phyloP scores from a whole-genome alignment of 148 eudicot genomes.

The Rhododendron williamsianum region DNA sequence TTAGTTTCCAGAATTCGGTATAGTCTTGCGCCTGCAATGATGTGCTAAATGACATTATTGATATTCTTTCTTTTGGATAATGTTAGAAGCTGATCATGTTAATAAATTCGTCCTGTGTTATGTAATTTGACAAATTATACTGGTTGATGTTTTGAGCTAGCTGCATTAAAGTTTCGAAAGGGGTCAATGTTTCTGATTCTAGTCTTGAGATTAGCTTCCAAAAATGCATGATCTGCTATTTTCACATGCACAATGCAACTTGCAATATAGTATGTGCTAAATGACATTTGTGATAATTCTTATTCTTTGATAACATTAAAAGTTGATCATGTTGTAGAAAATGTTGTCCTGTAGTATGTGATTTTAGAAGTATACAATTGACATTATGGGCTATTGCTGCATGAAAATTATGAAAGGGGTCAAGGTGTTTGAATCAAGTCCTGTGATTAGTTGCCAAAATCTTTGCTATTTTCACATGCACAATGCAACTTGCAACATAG shows the following conservation, averaged over 20 bases:
- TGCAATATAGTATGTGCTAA: background rate
- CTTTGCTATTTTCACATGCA: background rate
- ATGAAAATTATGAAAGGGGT: background rate
- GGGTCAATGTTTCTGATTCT: background rate
- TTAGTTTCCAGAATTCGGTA: constrained; percentile 17
- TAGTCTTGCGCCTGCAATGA: background rate
- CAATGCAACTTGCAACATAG: background rate
- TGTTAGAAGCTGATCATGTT: background rate
- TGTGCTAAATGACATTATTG: background rate
- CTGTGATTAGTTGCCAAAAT: background rate
- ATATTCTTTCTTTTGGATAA: background rate
- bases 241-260: background rate
- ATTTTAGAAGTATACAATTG: too few relatives aligned
- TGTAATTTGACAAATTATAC: background rate
- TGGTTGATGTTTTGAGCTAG: background rate
- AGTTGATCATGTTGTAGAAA: background rate
- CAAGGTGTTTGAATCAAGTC: background rate
- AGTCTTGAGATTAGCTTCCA: background rate
- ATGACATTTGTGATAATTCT: too few relatives aligned
- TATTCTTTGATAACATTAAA: too few relatives aligned
- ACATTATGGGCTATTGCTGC: background rate
- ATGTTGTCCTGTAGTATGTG: too few relatives aligned
- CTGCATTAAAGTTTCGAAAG: background rate
- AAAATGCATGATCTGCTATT: background rate
- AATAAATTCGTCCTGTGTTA: background rate